Evolutionary conservation across 208 protist genomes (phyloP), one percentile per base, ranked within the genome.

Genomic region (Crithidia brevicula): DNA sequence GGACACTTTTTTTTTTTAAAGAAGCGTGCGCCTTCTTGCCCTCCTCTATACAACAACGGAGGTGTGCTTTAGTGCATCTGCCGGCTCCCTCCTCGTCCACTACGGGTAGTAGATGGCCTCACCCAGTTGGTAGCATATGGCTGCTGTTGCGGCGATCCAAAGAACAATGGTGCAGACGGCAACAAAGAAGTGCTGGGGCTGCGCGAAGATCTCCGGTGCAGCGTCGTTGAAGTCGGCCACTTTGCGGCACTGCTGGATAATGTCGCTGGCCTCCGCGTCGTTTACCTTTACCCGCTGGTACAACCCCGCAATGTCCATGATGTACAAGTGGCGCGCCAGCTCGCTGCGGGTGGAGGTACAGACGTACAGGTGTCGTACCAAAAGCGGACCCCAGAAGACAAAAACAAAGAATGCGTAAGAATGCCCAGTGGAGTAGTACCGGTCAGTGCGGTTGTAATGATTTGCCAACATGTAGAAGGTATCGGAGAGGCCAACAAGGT

Each of bases 271-370:
- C 38, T 84, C 76, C 25, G 23, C 42, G 36, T 81, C 79, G 13
- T 62, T 38, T 10, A 62, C 43, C 58, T 77, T 84, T 10, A 85
- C 54, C 5, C 60, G 50, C 60, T 95, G 89, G 58, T 92, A 91
- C 22, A 95, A 57, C 4, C 67, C 70, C 0, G 81, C 76, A 25
- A 87, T 77, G 71, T 92, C 79, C 72, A 92, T 85, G 52, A 95
- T 83, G 67, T 86, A 91, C 27, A 84, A 45, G 33, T 95, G 89
- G 15, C 72, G 67, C 15, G 52, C 22, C 50, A 77, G 58, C 71
- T 92, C 86, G 1, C 46, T 34, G 2, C 57, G 50, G 3, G 78
- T 89, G 28, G 43, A 50, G 13, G 65, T 30, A 40, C 82, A 88
- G 7, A 79, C 70, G 58, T 83, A 83, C 31, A 89, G 60, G 68